These are phyloP conservation scores for Rhizopus arrhizus DNA, from an alignment of 371 early-diverging fungal species.

Conservation along the genomic window DNA sequence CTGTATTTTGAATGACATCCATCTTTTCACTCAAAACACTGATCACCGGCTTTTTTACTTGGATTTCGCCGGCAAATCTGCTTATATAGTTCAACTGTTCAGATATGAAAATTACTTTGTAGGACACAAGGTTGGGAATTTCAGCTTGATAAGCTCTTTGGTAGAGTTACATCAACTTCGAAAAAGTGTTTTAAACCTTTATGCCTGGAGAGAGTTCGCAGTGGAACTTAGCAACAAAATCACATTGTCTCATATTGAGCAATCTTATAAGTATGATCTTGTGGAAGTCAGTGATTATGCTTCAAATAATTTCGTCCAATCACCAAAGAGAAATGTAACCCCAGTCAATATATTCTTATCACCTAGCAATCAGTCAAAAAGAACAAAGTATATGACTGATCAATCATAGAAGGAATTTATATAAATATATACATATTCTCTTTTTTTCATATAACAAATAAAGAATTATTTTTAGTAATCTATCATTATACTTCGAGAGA, in stretches of 20 bases:
- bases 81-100: slow-evolving; percentile 13
- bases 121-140: slow-evolving; percentile 11
- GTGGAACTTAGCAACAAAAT: slow-evolving; percentile 12
- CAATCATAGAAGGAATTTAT: slow-evolving; percentile 7
- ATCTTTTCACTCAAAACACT: slow-evolving; percentile 9
- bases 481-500: slow-evolving; percentile 13
- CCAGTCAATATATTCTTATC: slow-evolving; percentile 13
- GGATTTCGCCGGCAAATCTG: slow-evolving; percentile 17
- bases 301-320: slow-evolving; percentile 4
- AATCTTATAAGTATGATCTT: slow-evolving; percentile 16
- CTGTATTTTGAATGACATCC: slow-evolving; percentile 18
- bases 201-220: slow-evolving; percentile 14
- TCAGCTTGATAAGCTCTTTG: slow-evolving; percentile 16
- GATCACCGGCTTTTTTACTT: slow-evolving; percentile 12
- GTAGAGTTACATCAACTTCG: slow-evolving; percentile 17
- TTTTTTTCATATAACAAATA: slow-evolving; percentile 1
- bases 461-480: slow-evolving; percentile 14
- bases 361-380: slow-evolving; percentile 23
- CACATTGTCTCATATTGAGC: slow-evolving; percentile 18
- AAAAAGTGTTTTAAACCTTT: slow-evolving; percentile 17
- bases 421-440: too few relatives aligned
- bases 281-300: slow-evolving; percentile 7
- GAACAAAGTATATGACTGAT: slow-evolving; percentile 15
- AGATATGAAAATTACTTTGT: slow-evolving; percentile 13
- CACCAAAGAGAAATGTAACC: slow-evolving; percentile 10